These are phyloP conservation scores for Fraxinus angustifolia DNA, from an alignment of 305 asterid species.

Conservation along the genomic window DNA sequence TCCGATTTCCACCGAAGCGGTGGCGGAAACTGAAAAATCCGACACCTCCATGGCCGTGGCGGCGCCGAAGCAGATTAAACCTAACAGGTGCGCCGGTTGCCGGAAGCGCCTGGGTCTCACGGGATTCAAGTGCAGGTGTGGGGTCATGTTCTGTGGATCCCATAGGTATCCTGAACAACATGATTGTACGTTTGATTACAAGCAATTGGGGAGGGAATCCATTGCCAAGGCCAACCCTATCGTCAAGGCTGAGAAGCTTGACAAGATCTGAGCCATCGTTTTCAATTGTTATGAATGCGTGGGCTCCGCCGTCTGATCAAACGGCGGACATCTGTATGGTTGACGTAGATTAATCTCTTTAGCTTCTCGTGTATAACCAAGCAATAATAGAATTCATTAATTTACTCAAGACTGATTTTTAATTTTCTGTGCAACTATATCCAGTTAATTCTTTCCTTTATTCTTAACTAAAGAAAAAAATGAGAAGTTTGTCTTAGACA, in stretches of 20 bases:
- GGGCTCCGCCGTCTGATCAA: background rate
- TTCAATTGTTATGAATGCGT: background rate
- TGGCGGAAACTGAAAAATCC: background rate
- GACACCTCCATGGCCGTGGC: background rate
- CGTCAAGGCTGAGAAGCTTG: conserved; percentile 44
- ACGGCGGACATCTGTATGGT: background rate
- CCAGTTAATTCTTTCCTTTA: background rate
- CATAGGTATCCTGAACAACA: conserved; percentile 60
- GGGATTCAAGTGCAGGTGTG: conserved; percentile 52
- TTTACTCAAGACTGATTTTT: background rate
- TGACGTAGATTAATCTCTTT: conserved; percentile 1
- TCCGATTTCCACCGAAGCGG: background rate
- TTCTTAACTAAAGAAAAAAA: background rate
- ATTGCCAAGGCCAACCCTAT: conserved; percentile 57
- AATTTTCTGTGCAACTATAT: background rate
- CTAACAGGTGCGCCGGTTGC: conserved; percentile 43
- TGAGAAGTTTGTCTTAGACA: background rate
- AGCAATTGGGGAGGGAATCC: conserved; percentile 39
- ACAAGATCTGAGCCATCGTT: conserved; percentile 38
- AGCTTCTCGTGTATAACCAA: background rate
- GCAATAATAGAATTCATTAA: background rate
- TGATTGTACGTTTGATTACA: conserved; percentile 49
- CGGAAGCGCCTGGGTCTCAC: conserved; percentile 50
- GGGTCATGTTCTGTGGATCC: conserved; percentile 44
- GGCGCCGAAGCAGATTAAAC: background rate